A percentile compares a stretch with the other conserved stretches of the same genome.
Conservation (phyloP, 352 stramenopile species). For the Phytophthora sp. region DNA sequence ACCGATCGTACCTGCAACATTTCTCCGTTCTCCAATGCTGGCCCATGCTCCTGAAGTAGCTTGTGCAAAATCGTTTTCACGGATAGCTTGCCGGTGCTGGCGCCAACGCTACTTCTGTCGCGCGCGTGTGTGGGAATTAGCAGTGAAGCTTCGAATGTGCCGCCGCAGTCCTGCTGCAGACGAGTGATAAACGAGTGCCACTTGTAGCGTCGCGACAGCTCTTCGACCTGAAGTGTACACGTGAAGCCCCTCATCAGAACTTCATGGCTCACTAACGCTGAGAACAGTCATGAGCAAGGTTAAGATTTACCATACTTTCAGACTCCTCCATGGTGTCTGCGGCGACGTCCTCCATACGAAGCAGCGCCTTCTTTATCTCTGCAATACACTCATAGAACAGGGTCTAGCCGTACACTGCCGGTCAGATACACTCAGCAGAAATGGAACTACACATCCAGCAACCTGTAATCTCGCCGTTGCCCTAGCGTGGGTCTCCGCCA, state of each 20-base stretch:
- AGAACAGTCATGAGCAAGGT: no score
- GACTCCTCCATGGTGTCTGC: constrained; percentile 30
- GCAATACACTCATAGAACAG: constrained; percentile 47
- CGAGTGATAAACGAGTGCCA: constrained; percentile 47
- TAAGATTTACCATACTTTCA: constrained; percentile 60
- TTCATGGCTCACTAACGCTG: no score
- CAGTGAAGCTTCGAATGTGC: constrained; percentile 20
- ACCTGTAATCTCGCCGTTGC: constrained; percentile 24
- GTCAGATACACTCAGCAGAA: background rate
- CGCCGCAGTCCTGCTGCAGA: constrained; percentile 37
- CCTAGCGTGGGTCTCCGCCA: constrained; percentile 23
- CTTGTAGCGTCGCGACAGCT: constrained; percentile 18
- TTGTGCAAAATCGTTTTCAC: constrained; percentile 15
- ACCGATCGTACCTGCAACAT: constrained; percentile 25
- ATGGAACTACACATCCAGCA: background rate
- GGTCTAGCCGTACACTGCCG: constrained; percentile 12
- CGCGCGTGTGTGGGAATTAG: constrained; percentile 8
- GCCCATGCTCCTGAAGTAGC: constrained; percentile 35
- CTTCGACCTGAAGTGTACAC: constrained; percentile 24
- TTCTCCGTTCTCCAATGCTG: constrained; percentile 17
- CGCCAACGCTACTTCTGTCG: background rate
- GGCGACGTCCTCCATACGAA: constrained; percentile 34
- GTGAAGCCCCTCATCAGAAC: no score
- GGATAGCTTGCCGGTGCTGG: background rate
- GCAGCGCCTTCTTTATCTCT: constrained; percentile 48